Evolutionary conservation across 164 flowering plant genomes (phyloP).

Genomic region (Vitis cinerea): DNA sequence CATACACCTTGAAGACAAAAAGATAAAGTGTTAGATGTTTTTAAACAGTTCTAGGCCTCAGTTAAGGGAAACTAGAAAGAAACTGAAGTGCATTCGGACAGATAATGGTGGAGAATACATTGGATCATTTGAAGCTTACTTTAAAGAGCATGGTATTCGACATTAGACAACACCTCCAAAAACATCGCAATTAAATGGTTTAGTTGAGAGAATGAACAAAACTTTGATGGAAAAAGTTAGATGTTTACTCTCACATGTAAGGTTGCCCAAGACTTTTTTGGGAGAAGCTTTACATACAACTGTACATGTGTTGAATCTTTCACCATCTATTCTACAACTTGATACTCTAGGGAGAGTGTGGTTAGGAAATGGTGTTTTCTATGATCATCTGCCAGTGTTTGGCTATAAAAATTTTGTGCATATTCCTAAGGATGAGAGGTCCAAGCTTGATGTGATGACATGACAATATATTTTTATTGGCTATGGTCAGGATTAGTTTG

Average conservation of each 20-base stretch:
- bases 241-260: not conserved
- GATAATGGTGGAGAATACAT: no score
- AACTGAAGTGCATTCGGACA: no score
- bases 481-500: slow-evolving; percentile 6
- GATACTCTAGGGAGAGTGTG: no score
- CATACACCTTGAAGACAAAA: slow-evolving; percentile 2
- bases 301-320: not conserved
- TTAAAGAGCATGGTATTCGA: no score
- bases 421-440: slow-evolving; percentile 14
- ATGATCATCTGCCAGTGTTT: not conserved
- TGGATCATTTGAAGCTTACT: no score
- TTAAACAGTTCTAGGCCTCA: not conserved
- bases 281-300: not conserved
- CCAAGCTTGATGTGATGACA: slow-evolving; percentile 9
- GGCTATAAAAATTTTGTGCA: slow-evolving; percentile 7
- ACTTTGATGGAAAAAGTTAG: not conserved
- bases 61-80: not conserved
- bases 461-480: slow-evolving; percentile 10
- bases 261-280: not conserved
- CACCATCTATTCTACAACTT: not conserved
- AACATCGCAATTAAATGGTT: not conserved
- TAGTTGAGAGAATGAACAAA: not conserved
- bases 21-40: not conserved
- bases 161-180: not conserved
- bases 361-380: no score